These are phyloP conservation scores for Plasmodium blacklocki DNA, from an alignment of 169 alveolate species.

Conservation along the genomic window DNA sequence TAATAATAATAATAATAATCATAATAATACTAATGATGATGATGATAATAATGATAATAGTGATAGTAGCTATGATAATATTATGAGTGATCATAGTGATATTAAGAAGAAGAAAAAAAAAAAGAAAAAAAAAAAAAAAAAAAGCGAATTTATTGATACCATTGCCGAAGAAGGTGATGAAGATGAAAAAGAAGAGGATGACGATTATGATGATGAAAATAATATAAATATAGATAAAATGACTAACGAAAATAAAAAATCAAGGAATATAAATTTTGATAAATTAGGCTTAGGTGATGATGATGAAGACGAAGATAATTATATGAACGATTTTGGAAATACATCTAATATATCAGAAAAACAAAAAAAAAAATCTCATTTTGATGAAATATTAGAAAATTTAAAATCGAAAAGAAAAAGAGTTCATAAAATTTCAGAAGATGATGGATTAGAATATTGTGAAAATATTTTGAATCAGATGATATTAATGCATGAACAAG, in stretches of 20 bases:
- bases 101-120: not conserved
- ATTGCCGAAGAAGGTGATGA: slow-evolving; percentile 16
- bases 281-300: not conserved
- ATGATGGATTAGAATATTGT: slow-evolving; percentile 68
- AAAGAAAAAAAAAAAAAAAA: slow-evolving; percentile 31
- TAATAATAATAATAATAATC: not conserved
- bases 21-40: too few relatives aligned
- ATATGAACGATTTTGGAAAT: not conserved
- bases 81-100: not conserved
- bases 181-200: not conserved
- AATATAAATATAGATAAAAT: not conserved
- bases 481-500: slow-evolving; percentile 83
- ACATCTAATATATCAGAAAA: slow-evolving; percentile 30
- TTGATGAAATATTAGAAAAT: slow-evolving; percentile 76
- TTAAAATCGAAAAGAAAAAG: slow-evolving; percentile 49
- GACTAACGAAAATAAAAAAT: slow-evolving; percentile 17
- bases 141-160: slow-evolving; percentile 1
- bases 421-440: slow-evolving; percentile 67
- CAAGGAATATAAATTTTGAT: not conserved
- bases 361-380: slow-evolving; percentile 59
- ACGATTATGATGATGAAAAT: not conserved
- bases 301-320: slow-evolving; percentile 29
- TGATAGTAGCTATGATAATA: not conserved
- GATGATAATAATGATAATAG: not conserved
- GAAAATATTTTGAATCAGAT: slow-evolving; percentile 75